Evolutionary conservation across 1,139 yeast species (phyloP), one percentile per base, ranked within the genome.

Genomic region (Trichomonascaceae sp.): DNA sequence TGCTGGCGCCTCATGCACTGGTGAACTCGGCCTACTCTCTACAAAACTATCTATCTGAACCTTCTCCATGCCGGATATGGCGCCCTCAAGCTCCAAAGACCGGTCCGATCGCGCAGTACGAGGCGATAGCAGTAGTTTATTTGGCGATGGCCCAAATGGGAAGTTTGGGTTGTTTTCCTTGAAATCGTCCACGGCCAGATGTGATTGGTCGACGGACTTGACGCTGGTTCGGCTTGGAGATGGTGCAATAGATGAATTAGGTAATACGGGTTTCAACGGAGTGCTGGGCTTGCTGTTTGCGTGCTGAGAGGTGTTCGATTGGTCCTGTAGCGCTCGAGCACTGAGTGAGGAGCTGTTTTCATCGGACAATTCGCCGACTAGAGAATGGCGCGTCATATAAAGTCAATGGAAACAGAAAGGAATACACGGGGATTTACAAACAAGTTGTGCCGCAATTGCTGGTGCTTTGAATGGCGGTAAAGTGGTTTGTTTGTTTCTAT

Each of bases 1-100:
- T 41, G 57, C 56, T 10, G 61, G 61, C 19, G 54, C 53, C 15
- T 45, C 48, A 15, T 49, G 57, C 49, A 50, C 48, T 13, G 51
- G 50, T 12, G 47, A 43, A 32, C 45, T 20, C 41, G 22, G 49
- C 44, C 17, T 49, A 41, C 49, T 32, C 51, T 52, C 52, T 41
- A 48, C 36, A 47, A 47, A 51, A 39, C 47, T 53, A 27, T 52
- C 54, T n/a, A 55, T 43, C 24, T 48, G 49, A 39, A 56, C 58
- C 47, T 53, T 51, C 32, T 53, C 55, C 54, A 58, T 45, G 27
- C 55, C 53, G 17, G 50, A 30, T 9, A 53, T 56, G 43, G 57
- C 51, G 17, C 55, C 55, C 17, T 54, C 50, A 12, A 53, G 43
- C 27, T 54, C 53, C 19, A 51, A 44, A 45, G 55, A 27, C 43